Evolutionary conservation across 306 rosid genomes (phyloP).

Genomic region (Vicia sativa): DNA sequence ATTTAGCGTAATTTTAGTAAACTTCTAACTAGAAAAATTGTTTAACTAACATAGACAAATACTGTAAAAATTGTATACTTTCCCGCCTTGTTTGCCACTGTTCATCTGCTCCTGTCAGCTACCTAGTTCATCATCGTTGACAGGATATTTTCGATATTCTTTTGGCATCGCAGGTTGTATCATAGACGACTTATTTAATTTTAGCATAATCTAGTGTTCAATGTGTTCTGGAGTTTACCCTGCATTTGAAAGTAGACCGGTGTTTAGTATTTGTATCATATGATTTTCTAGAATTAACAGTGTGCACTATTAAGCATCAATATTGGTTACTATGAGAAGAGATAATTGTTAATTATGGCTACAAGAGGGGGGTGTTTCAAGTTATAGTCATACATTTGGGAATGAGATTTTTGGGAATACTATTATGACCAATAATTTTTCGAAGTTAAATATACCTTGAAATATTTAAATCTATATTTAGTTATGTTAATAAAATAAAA

Average conservation of each 20-base stretch:
- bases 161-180: not conserved
- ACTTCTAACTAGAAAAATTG: not conserved
- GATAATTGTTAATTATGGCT: not conserved
- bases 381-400: not conserved
- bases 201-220: not conserved
- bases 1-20: constrained; percentile 2
- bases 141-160: constrained; percentile 4
- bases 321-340: constrained; percentile 16
- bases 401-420: not conserved
- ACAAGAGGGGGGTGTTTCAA: not conserved
- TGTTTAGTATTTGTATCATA: constrained; percentile 13
- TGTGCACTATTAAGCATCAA: constrained; percentile 4
- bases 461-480: not conserved
- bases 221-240: constrained; percentile 11
- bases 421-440: not conserved
- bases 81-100: not conserved
- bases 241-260: constrained; percentile 4
- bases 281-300: not conserved
- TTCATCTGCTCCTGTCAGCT: not conserved
- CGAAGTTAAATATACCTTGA: not conserved
- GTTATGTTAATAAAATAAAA: not conserved
- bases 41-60: not conserved
- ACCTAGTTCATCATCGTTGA: not conserved
- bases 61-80: not conserved
- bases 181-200: not conserved